phyloP scores from a whole-genome alignment of 2,329 filamentous ascomycete genomes.

The Alternaria incomplexa region DNA sequence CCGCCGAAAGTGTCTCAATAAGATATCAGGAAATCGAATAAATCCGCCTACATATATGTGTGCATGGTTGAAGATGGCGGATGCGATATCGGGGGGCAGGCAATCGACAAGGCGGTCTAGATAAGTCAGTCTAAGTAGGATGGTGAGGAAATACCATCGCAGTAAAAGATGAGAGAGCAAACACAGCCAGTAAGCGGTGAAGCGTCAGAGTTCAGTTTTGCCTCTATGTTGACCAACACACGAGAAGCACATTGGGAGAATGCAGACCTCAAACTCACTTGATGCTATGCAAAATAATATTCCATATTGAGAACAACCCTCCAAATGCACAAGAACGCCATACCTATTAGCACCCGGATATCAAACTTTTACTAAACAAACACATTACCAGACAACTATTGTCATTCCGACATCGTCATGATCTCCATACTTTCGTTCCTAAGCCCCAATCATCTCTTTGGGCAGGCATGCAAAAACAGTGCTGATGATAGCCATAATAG shows the following conservation, averaged over 20 bases:
- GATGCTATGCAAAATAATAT: background rate
- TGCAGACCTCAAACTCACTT: background rate
- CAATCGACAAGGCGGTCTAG: no score
- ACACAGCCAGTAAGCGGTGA: no score
- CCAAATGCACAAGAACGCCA: conserved; percentile 15
- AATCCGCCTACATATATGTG: no score
- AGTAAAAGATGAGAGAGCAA: background rate
- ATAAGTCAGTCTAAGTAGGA: background rate
- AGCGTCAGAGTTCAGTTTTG: background rate
- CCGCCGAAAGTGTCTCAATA: no score
- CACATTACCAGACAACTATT: background rate
- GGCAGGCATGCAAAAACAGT: conserved; percentile 90
- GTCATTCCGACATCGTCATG: background rate
- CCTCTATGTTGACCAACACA: background rate
- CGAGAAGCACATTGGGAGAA: background rate
- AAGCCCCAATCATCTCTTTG: conserved; percentile 58
- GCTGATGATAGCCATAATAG: conserved; percentile 73
- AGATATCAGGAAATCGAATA: no score
- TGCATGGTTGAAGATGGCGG: no score
- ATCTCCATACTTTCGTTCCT: background rate
- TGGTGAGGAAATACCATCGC: background rate
- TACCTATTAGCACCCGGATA: conserved; percentile 1
- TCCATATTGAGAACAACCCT: background rate
- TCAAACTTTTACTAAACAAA: background rate
- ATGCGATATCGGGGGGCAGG: no score